Evolutionary conservation across 2,329 filamentous ascomycete species (phyloP).

Genomic region (Ascochyta fabae): DNA sequence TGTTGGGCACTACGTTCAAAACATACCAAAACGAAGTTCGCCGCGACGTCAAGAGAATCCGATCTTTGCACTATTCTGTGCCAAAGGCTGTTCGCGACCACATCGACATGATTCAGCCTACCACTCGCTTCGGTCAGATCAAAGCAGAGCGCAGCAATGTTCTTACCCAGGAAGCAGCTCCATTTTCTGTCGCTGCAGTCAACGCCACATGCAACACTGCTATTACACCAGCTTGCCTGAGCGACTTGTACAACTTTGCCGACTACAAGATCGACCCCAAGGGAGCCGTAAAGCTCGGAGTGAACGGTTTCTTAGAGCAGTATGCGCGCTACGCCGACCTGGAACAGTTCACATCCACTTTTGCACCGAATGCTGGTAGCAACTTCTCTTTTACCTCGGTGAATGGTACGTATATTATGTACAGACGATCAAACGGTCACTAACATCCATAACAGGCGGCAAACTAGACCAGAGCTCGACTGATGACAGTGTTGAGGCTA

Average conservation of each 20-base stretch:
- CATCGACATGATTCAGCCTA: constrained; percentile 70
- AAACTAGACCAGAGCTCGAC: constrained; percentile 44
- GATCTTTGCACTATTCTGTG: constrained; percentile 67
- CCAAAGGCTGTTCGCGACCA: constrained; percentile 61
- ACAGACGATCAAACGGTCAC: not conserved
- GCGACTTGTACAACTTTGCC: constrained; percentile 54
- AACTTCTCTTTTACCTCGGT: constrained; percentile 55
- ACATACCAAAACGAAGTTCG: constrained; percentile 59
- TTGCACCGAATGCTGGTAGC: constrained; percentile 52
- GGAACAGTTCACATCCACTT: constrained; percentile 47
- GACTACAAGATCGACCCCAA: constrained; percentile 51
- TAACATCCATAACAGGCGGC: constrained; percentile 29
- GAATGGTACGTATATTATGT: constrained; percentile 46
- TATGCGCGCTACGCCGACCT: constrained; percentile 58
- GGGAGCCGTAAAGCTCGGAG: constrained; percentile 49
- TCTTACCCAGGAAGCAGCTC: constrained; percentile 34
- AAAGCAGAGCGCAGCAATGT: constrained; percentile 51
- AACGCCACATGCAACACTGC: constrained; percentile 51
- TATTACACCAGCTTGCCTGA: constrained; percentile 57
- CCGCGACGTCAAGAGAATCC: constrained; percentile 56
- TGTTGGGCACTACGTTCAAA: constrained; percentile 65
- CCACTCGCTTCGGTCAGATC: constrained; percentile 65
- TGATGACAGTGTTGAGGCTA: constrained; percentile 55
- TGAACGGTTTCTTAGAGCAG: constrained; percentile 57
- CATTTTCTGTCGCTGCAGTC: constrained; percentile 29